These are phyloP conservation scores for Colletotrichum liaoningense DNA, from an alignment of 2,329 filamentous ascomycete species.

Conservation along the genomic window DNA sequence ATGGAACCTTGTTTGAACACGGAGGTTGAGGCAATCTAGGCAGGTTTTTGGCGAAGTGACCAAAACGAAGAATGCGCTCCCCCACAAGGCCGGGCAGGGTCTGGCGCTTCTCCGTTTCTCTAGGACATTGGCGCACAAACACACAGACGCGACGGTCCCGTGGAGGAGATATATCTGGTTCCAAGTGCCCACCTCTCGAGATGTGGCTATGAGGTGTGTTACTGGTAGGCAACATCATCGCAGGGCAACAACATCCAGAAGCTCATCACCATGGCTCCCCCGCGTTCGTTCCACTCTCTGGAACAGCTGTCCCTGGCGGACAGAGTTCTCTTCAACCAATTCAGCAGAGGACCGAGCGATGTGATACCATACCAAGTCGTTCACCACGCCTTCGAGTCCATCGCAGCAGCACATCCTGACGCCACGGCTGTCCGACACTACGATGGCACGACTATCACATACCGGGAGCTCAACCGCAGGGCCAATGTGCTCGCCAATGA, in stretches of 20 bases:
- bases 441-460: slow-evolving; percentile 52
- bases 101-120: neutral
- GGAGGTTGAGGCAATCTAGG: neutral
- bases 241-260: slow-evolving; percentile 3
- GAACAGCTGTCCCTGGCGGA: slow-evolving; percentile 33
- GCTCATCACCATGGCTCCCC: slow-evolving; percentile 22
- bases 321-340: slow-evolving; percentile 34
- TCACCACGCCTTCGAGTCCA: slow-evolving; percentile 36
- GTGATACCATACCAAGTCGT: slow-evolving; percentile 32
- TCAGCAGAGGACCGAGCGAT: slow-evolving; percentile 30
- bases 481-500: slow-evolving; percentile 55
- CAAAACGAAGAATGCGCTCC: slow-evolving; percentile 5
- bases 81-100: neutral
- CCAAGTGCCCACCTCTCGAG: slow-evolving; percentile 10
- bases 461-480: slow-evolving; percentile 54
- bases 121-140: neutral
- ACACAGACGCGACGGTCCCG: neutral
- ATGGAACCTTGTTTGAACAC: slow-evolving; percentile 16
- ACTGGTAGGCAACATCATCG: slow-evolving; percentile 24
- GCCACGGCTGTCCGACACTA: slow-evolving; percentile 51
- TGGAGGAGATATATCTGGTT: slow-evolving; percentile 25
- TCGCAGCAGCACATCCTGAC: slow-evolving; percentile 49
- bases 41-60: slow-evolving; percentile 6
- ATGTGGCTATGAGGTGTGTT: neutral
- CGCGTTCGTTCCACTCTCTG: slow-evolving; percentile 31